Evolutionary conservation across 2,329 filamentous ascomycete genomes (phyloP), one percentile per base, ranked within the genome.

Genomic region (Claviceps sorghi): DNA sequence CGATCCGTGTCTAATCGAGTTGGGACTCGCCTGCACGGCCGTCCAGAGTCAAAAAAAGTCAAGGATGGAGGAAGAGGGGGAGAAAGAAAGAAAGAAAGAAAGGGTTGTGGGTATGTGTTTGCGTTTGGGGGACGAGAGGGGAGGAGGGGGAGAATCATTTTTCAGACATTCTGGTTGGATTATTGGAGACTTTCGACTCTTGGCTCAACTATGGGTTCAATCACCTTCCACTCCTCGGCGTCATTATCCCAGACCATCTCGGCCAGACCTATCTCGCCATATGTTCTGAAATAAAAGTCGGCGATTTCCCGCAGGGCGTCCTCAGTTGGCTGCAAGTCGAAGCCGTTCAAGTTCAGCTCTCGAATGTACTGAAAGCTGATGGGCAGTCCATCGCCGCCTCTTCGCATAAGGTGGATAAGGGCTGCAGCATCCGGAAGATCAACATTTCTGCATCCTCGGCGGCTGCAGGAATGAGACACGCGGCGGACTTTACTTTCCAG

Each of bases 401-500:
- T 17, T 32, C 42, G 34, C 44, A 57, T 52, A 4, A 40, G 38
- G 49, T 54, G 55, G 43, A 58, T 51, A 2, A 58, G 53, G 15
- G 57, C 55, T 13, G 55, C 54, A 8, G 57, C 55, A 40, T 58
- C 57, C 2, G 51, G 22, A 19, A 56, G 32, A 43, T 58, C 55
- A 26, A 57, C 50, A 13, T 55, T 45, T n/a, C 53, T 54, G 4
- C 30, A 21, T 9, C 43, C 19, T 30, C 48, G 38, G 10, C 47
- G 45, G 34, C 51, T 49, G 29, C 11, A 26, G 11, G 52, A 53
- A 32, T 58, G 47, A 17, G 55, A 54, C 15, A 63, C 54, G 1
- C 61, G 58, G 26, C 61, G 56, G 13, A 64, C 38, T 49, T 63
- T 62, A 8, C 55, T 53, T 54, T 64, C 61, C 9, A 64, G 55